These are phyloP conservation scores for Raddia distichophylla DNA, from an alignment of 176 grass and related monocot species.

Conservation along the genomic window DNA sequence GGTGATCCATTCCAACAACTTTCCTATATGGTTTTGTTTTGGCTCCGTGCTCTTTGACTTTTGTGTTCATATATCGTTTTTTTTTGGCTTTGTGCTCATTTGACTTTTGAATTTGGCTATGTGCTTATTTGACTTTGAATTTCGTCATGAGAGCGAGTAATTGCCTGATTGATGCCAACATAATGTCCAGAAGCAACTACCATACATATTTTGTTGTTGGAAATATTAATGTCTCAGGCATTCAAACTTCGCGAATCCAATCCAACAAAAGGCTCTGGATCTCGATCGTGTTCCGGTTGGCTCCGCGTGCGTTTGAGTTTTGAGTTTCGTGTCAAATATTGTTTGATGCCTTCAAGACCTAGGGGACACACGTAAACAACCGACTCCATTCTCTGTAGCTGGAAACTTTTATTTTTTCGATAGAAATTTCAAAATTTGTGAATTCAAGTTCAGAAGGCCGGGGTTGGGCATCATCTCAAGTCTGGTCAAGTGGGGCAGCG, in stretches of 20 bases:
- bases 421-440: background rate
- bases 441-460: slow-evolving; percentile 26
- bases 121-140: background rate
- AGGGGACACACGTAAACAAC: background rate
- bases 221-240: background rate
- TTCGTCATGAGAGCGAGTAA: background rate
- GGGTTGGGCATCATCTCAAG: background rate
- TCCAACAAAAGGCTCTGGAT: background rate
- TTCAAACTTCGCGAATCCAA: background rate
- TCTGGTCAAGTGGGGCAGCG: background rate
- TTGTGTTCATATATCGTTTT: background rate
- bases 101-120: slow-evolving; percentile 16
- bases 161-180: background rate
- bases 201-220: background rate
- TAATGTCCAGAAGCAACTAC: background rate
- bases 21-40: too few species aligned
- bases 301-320: slow-evolving; percentile 36
- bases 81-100: background rate
- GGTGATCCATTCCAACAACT: too few species aligned
- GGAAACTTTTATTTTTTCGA: background rate
- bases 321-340: background rate
- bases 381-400: slow-evolving; percentile 24
- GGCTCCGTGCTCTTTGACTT: too few species aligned
- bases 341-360: slow-evolving; percentile 13
- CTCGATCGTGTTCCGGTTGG: background rate